Base-by-base conservation (phyloP, 805 yeast species). In the Sporopachydermia quercuum region DNA sequence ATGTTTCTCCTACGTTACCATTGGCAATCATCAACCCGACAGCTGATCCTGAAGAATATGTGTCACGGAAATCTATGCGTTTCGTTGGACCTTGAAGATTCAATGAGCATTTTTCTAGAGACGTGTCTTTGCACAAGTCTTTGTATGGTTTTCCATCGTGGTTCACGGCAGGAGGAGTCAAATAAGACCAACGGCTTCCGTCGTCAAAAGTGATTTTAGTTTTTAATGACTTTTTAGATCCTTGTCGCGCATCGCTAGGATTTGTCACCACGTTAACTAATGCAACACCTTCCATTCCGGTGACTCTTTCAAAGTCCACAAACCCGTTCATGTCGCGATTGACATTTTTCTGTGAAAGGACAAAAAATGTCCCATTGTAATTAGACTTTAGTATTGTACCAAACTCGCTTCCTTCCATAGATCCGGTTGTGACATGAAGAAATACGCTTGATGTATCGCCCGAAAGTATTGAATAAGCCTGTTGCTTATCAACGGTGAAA, bases 11-110 rank as follows among this genome's bases (percentile, higher is more conserved):
- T 38, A 85, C 95, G 53, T 81, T 86, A 19, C 98, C 98, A n/a
- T 81, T 74, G n/a, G 81, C 96, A 47, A 91, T 65, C 69, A 89
- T 60, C 60, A 86, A 60, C 1, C 98, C 98, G 15, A 79, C 67
- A 0, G 97, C 97, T 5, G 95, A 78, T 0, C 83, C 76, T 0
- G 97, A 86, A 0, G 94, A 80, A 48, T 64, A 83, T 0, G 94
- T 78, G 52, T 89, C 96, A 49, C 95, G 70, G 41, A 71, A 68
- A 55, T 87, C 96, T 2, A 60, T 59, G 46, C 96, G 68, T 55
- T 89, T 96, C 1, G 96, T 87, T 56, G 70, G 86, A 0, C 97
- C 93, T 54, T 86, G 96, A 37, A 89, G 57, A 53, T 89, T 80
- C 49, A 89, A 68, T 0, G 94, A 76, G 49, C 96, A 89, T 37